These are phyloP conservation scores for Botryotinia globosa DNA, from an alignment of 2,329 filamentous ascomycete species.

Conservation along the genomic window DNA sequence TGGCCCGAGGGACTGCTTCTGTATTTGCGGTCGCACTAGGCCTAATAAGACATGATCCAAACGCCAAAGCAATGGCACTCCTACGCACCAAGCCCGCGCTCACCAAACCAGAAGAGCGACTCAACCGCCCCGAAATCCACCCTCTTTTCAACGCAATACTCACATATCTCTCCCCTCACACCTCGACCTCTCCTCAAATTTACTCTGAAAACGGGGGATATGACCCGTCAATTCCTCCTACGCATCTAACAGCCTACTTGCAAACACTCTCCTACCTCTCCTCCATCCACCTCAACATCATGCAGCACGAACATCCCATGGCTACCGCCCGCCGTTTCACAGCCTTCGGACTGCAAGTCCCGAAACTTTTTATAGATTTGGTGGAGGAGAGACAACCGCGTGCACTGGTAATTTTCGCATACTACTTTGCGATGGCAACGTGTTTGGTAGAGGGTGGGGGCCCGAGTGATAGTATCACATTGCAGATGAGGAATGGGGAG, in stretches of 20 bases:
- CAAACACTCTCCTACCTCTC: slow-evolving; percentile 15
- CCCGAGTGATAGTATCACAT: background rate
- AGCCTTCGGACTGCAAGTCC: slow-evolving; percentile 24
- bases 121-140: slow-evolving; percentile 8
- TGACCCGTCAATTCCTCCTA: slow-evolving; percentile 15
- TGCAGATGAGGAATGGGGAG: slow-evolving; percentile 10
- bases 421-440: slow-evolving; percentile 37
- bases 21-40: slow-evolving; percentile 22
- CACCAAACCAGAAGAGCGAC: slow-evolving; percentile 16
- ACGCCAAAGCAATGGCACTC: slow-evolving; percentile 22
- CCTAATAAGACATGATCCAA: slow-evolving; percentile 19
- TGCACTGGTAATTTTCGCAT: slow-evolving; percentile 31
- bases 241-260: slow-evolving; percentile 10
- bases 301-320: slow-evolving; percentile 15
- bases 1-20: slow-evolving; percentile 24
- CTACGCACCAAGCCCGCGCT: slow-evolving; percentile 17
- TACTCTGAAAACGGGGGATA: background rate
- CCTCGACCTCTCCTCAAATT: background rate
- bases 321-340: slow-evolving; percentile 21
- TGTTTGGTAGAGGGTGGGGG: background rate
- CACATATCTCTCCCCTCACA: slow-evolving; percentile 1
- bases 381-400: slow-evolving; percentile 24
- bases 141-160: slow-evolving; percentile 14
- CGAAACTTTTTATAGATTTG: slow-evolving; percentile 24
- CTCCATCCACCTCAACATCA: slow-evolving; percentile 14